A percentile compares a stretch with the other conserved stretches of the same genome.
Conservation (phyloP, 1,284 basidiomycete species). For the Leccinum pachyderme region DNA sequence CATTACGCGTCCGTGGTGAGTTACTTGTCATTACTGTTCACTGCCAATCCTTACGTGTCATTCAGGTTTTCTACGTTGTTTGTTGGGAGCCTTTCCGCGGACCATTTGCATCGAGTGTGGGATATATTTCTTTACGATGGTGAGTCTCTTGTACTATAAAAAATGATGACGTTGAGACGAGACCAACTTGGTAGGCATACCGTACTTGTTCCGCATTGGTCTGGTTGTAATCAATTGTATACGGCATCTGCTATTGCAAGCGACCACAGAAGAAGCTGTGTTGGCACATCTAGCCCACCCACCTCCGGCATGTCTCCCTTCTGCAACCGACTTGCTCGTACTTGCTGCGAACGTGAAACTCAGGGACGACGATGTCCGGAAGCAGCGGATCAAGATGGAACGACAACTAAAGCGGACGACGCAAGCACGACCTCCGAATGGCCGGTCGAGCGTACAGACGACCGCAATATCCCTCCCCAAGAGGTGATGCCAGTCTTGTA, state of each 20-base stretch:
- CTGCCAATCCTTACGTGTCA: background rate
- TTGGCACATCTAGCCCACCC: constrained; percentile 53
- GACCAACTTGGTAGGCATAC: constrained; percentile 53
- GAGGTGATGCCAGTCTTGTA: constrained; percentile 10
- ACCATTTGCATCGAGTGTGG: constrained; percentile 79
- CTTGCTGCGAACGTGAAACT: constrained; percentile 66
- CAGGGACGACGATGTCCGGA: constrained; percentile 80
- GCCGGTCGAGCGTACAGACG: constrained; percentile 25
- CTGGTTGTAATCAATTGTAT: constrained; percentile 71
- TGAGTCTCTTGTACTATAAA: constrained; percentile 30
- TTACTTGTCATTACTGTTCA: constrained; percentile 5
- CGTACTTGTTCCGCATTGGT: constrained; percentile 79
- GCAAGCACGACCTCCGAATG: constrained; percentile 37
- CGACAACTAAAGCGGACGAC: constrained; percentile 61
- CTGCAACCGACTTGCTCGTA: constrained; percentile 60
- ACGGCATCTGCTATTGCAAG: constrained; percentile 57
- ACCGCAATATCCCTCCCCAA: constrained; percentile 32
- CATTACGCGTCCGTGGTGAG: constrained; percentile 65
- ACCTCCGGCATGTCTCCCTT: constrained; percentile 51
- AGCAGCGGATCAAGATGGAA: constrained; percentile 72
- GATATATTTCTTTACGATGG: constrained; percentile 89
- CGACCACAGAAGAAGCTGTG: constrained; percentile 47
- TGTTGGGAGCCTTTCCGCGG: constrained; percentile 72
- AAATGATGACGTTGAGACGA: constrained; percentile 1
- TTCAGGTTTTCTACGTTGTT: constrained; percentile 73